Evolutionary conservation across 2,329 filamentous ascomycete species (phyloP).

Genomic region (Phialocephala subalpina): DNA sequence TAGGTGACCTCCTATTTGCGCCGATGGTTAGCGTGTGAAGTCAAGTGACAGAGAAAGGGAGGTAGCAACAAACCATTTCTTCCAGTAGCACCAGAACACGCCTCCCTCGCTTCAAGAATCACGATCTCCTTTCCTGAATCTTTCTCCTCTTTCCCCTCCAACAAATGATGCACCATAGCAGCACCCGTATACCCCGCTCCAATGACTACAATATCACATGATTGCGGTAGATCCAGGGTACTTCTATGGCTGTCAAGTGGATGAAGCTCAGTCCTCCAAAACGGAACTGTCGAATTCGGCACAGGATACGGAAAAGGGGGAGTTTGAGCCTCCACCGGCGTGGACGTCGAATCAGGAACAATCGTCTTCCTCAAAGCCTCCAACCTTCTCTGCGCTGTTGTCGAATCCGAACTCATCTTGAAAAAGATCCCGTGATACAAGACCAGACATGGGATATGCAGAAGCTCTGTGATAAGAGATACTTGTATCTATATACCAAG

Average conservation of each 20-base stretch:
- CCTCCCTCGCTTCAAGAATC: conserved; percentile 9
- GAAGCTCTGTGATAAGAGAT: not conserved
- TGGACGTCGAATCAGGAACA: not conserved
- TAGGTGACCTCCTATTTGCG: conserved; percentile 21
- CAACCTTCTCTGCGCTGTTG: not conserved
- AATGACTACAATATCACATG: conserved; percentile 9
- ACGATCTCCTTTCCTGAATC: conserved; percentile 1
- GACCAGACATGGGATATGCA: not conserved
- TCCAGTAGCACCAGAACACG: conserved; percentile 9
- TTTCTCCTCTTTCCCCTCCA: conserved; percentile 4
- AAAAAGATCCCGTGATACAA: not conserved
- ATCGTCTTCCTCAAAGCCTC: conserved; percentile 15
- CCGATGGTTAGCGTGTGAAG: no score
- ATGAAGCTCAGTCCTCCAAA: conserved; percentile 8
- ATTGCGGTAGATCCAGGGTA: not conserved
- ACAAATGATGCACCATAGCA: conserved; percentile 2
- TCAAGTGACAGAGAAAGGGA: not conserved
- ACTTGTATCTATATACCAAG: conserved; percentile 4
- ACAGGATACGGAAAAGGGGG: conserved; percentile 2
- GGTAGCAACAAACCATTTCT: conserved; percentile 4
- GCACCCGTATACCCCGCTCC: conserved; percentile 9
- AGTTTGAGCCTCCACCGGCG: not conserved
- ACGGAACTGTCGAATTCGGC: not conserved
- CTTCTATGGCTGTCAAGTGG: conserved; percentile 6
- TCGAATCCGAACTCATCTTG: conserved; percentile 9